phyloP scores from a whole-genome alignment of 148 eudicot genomes.

The Salicornia ramosissima region DNA sequence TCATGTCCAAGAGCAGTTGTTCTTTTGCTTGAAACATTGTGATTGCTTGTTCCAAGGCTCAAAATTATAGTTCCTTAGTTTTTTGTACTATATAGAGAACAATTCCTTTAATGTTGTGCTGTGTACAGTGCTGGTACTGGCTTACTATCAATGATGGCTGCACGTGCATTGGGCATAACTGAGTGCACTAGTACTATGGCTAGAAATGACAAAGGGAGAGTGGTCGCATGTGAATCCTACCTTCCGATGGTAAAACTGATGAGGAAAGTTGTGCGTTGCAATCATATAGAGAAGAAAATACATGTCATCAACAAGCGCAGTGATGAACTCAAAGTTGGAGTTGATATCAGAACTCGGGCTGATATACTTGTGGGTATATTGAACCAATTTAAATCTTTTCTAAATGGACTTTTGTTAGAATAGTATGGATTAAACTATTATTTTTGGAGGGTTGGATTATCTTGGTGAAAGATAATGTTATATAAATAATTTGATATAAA shows the following conservation, averaged over 20 bases:
- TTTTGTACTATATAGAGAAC: background rate
- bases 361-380: conserved; percentile 68
- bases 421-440: background rate
- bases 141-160: conserved; percentile 91
- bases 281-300: conserved; percentile 58
- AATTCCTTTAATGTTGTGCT: background rate
- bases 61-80: background rate
- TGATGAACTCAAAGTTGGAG: conserved; percentile 69
- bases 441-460: background rate
- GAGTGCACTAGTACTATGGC: conserved; percentile 18
- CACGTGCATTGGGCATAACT: conserved; percentile 54
- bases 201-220: conserved; percentile 41
- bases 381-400: background rate
- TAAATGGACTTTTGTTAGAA: background rate
- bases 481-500: too few species aligned
- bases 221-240: conserved; percentile 87
- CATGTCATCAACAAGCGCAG: conserved; percentile 77
- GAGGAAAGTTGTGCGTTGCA: conserved; percentile 63
- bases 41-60: background rate
- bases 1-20: too few species aligned
- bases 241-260: conserved; percentile 90
- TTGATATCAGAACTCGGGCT: conserved; percentile 62
- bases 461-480: background rate
- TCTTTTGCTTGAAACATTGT: too few species aligned
- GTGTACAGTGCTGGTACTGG: conserved; percentile 84